Evolutionary conservation across 106 monocot genomes (phyloP), one percentile per base, ranked within the genome.

Genomic region (Allium sativum): DNA sequence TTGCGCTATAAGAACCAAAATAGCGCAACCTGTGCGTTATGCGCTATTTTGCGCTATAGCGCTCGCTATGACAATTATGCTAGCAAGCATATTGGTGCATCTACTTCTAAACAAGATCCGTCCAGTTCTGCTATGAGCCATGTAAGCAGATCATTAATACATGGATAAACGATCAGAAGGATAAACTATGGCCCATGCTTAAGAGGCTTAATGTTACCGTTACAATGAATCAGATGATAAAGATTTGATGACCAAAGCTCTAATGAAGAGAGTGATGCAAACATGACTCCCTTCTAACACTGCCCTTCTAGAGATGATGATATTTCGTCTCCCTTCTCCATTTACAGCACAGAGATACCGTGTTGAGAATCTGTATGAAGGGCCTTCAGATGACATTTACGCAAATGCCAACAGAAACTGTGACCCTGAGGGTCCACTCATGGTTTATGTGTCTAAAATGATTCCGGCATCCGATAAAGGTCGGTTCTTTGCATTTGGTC

Each of bases 391-490:
- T 42, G 72, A 72, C 58, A 18, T 48, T 3, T 72, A 72, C 58
- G 72, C 64, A 2, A 72, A 56, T 48, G 65, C 72, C 10, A 72
- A 64, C 72, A 72, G 64, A 58, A 72, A 72, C 46, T 72, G 72
- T 65, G 72, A 72, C n/a, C 67, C 67, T 10, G 66, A 73, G 12
- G 60, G 73, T 47, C 73, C 73, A 44, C 67, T 73, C 1, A 73
- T 73, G 73, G 45, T 73, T 7, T 73, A 73, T 31, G 67, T 73
- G 11, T 73, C 73, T 4, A 73, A 73, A 42, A 72, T 72, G 72
- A 72, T 72, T 65, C 72, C 72, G 5, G 72, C 72, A 12, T 65
- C 72, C 0, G 72, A 72, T 14, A 72, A 72, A 55, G 72, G 72
- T 12, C 63, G 72, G 18, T 72, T 72, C 56, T 72, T 65, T 51